Percentiles rank a stretch among this genome's conserved stretches.
Evolutionary conservation across 2,329 filamentous ascomycete species (phyloP).

Genomic region (Ceratocystis smalleyi): DNA sequence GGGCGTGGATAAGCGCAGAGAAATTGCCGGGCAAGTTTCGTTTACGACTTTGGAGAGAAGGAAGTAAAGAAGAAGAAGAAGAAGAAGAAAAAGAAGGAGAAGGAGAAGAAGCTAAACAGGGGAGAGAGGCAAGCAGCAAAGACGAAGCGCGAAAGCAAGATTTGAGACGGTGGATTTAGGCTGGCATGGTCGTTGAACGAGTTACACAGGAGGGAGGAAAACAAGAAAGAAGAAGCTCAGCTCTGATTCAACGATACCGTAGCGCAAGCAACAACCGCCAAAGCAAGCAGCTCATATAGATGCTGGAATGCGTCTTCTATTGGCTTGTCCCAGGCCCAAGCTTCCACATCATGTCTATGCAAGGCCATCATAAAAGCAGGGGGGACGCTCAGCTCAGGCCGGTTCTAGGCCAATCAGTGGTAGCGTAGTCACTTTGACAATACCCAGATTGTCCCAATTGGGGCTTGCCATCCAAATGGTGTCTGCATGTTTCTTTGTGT

Average conservation of each 20-base stretch:
- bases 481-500: neutral
- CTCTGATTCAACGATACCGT: too few species aligned
- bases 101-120: neutral
- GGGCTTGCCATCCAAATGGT: neutral
- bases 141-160: neutral
- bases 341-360: neutral
- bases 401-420: neutral
- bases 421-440: neutral
- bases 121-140: neutral
- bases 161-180: neutral
- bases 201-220: neutral
- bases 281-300: neutral
- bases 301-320: neutral
- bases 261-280: neutral
- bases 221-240: neutral
- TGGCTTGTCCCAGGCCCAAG: neutral
- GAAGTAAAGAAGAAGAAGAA: neutral
- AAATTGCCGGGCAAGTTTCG: neutral
- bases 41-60: neutral
- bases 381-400: neutral
- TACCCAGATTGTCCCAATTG: neutral
- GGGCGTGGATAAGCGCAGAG: neutral
- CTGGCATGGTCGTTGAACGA: neutral
- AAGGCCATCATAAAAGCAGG: neutral
- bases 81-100: neutral